phyloP scores from a whole-genome alignment of 495 filamentous ascomycete species.

The Neurospora sp. region DNA sequence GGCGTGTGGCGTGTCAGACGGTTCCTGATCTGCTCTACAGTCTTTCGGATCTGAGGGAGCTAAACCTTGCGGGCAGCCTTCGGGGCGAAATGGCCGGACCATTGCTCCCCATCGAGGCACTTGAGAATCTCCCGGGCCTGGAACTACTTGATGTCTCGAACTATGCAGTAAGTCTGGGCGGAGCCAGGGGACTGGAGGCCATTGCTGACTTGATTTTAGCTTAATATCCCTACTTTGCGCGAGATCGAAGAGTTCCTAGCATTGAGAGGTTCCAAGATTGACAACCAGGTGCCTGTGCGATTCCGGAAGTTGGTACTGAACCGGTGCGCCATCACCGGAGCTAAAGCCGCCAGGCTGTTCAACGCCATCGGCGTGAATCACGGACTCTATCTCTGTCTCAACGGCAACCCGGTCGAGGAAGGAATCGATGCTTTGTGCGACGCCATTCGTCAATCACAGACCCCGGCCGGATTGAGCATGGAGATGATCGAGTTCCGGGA shows the following conservation, averaged over 20 bases:
- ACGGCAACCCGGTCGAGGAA: slow-evolving; percentile 70
- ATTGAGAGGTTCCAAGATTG: slow-evolving; percentile 42
- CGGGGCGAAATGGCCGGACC: slow-evolving; percentile 47
- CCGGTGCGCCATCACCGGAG: slow-evolving; percentile 70
- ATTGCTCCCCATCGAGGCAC: slow-evolving; percentile 15
- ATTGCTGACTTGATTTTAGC: slow-evolving; percentile 16
- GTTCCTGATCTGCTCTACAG: slow-evolving; percentile 12
- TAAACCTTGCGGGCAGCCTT: slow-evolving; percentile 71
- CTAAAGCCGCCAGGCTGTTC: slow-evolving; percentile 67
- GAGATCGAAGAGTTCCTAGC: slow-evolving; percentile 37
- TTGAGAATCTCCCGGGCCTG: slow-evolving; percentile 12
- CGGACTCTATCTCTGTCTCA: slow-evolving; percentile 67
- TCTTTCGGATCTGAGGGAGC: slow-evolving; percentile 26
- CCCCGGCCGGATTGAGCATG: slow-evolving; percentile 67
- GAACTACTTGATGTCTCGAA: slow-evolving; percentile 65
- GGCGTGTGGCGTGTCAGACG: slow-evolving; percentile 47
- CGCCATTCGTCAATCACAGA: slow-evolving; percentile 51
- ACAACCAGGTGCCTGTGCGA: slow-evolving; percentile 49
- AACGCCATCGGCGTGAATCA: slow-evolving; percentile 57
- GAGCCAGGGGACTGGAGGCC: no score
- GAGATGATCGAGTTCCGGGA: slow-evolving; percentile 75
- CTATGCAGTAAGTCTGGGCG: slow-evolving; percentile 40
- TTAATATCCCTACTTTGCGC: slow-evolving; percentile 45
- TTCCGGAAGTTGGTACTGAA: slow-evolving; percentile 64
- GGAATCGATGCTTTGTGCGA: slow-evolving; percentile 57